Base-by-base conservation (phyloP, 1,284 basidiomycete species). In the Ustilago hordei region DNA sequence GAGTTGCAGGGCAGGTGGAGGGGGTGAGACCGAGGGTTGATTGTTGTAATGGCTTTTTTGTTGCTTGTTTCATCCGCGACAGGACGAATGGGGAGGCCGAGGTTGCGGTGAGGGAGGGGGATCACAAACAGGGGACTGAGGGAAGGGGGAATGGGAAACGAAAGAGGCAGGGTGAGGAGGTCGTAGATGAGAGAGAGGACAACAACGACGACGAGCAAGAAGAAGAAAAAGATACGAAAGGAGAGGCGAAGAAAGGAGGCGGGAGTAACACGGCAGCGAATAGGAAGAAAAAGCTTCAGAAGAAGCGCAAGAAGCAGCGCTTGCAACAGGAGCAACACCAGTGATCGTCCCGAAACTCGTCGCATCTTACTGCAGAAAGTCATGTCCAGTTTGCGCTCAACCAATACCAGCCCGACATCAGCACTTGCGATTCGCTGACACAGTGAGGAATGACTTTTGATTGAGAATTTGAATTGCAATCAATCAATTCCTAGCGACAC, bases 21-120 rank as follows among this genome's bases (percentile, higher is more conserved):
- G 48, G 28, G 48, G 31, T 11, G 6, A 43, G 32, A 35, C 69
- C 69, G 13, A 53, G 82, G 45, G 60, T 60, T 1, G 71, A 81
- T 12, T 69, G 68, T 3, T 75, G 78, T 34, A 84, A 83, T 58
- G 82, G 82, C 5, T 84, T 84, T 54, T 84, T 84, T 41, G 78
- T 84, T 3, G 79, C 78, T 36, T 79, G 74, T 48, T 84, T 84
- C 41, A 70, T 78, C 11, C 63, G 48, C 3, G 70, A 35, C 5
- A 3, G 34, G 34, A 4, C 36, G 17, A 17, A 36, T 35, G 7
- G 28, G 9, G 48, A 52, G 55, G 38, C 13, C 43, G 11, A 13
- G 11, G 43, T 8, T 54, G 47, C 0, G 23, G 43, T 17, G 38
- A 19, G 15, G 7, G 31, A 66, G 36, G 39, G 13, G n/a, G 17